Base-by-base conservation (phyloP, 306 rosid species). In the Myrica gale region DNA sequence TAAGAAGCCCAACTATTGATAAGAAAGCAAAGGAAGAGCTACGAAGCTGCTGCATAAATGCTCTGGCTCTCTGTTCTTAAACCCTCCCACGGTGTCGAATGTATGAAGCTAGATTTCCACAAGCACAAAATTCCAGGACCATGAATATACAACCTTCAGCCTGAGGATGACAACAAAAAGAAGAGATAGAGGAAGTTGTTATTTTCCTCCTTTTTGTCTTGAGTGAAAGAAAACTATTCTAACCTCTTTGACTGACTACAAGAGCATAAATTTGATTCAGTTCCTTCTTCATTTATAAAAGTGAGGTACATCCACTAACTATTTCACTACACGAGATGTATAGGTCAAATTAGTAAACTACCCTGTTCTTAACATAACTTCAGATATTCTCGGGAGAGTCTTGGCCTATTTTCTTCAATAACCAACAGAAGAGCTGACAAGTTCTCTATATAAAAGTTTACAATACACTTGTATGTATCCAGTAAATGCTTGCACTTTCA, bases 11-110 rank as follows among this genome's bases (percentile, higher is more conserved):
- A 70, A 48, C 0, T 9, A 71, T 23, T n/a, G n/a, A 62, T 44
- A 23, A 23, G 76, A 51, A 68, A 39, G 57, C 12, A 77, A 70
- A 46, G 6, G 80, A 51, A 5, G 80, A 79, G 72, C n/a, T 83
- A 88, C 96, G 90, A 74, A 86, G 88, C 72, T 88, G 96, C 73
- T 79, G 92, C 90, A 86, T 79, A 84, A 90, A 88, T 73, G 54
- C 83, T 81, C 84, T 80, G 9, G 86, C 90, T 11, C 71, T 85
- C 45, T 78, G 83, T 74, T 87, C 87, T 43, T 74, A 78, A 80
- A 89, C 87, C 57, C 81, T 84, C 71, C 90, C 90, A 81, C 76
- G 88, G 42, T 8, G 67, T 74, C 61, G 85, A 68, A 89, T 85
- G 73, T 82, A 87, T 48, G 86, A 82, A 82, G 94, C 90, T 11